Conservation (phyloP, 208 protist species). For the Crithidia expoeki region DNA sequence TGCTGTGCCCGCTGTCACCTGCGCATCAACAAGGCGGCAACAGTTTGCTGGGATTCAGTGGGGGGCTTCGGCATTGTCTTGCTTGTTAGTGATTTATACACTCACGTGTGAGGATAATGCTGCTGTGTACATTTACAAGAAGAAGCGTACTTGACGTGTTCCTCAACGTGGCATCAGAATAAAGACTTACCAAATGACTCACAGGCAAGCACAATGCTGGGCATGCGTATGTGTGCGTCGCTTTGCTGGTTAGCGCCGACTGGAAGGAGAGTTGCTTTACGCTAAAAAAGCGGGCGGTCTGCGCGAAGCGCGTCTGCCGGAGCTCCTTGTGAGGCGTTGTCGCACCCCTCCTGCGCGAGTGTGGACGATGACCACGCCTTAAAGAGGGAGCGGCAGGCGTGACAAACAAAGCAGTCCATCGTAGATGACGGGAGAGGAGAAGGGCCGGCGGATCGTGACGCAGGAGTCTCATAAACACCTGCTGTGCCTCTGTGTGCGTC, state of each 20-base stretch:
- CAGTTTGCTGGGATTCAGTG: too few relatives aligned
- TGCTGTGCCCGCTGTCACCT: too few relatives aligned
- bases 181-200: too few relatives aligned
- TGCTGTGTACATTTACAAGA: too few relatives aligned
- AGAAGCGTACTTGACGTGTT: too few relatives aligned
- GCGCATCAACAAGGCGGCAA: too few relatives aligned
- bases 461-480: too few relatives aligned
- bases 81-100: too few relatives aligned
- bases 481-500: neutral
- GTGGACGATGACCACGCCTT: slow-evolving; percentile 20
- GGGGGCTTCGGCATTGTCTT: too few relatives aligned
- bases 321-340: neutral
- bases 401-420: slow-evolving; percentile 20
- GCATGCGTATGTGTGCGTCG: neutral
- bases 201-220: neutral
- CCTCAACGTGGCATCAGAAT: too few relatives aligned
- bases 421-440: neutral
- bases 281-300: neutral
- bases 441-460: neutral
- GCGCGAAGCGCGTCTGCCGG: neutral
- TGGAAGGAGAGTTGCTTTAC: neutral
- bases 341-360: neutral
- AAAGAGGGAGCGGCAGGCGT: slow-evolving; percentile 27
- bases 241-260: neutral
- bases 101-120: too few relatives aligned